Conservation (phyloP, 192 early-diverging fungal genomes). For the Podila verticillata region DNA sequence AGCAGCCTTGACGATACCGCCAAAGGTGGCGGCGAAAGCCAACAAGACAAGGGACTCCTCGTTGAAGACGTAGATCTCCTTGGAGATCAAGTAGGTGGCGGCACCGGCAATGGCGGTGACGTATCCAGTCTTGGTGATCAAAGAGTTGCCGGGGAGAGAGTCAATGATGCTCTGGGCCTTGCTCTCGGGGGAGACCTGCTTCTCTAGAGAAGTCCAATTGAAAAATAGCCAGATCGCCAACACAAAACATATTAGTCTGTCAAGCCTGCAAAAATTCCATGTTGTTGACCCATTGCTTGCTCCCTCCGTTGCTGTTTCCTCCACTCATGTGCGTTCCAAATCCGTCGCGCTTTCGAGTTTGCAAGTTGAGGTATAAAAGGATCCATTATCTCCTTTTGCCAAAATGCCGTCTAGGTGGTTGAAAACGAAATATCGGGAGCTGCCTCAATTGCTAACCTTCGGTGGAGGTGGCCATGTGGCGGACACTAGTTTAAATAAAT, state of each 20-base stretch:
- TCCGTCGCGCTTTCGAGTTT: too few relatives aligned
- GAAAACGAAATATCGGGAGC: too few relatives aligned
- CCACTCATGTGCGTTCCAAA: too few relatives aligned
- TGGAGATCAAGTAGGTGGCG: constrained; percentile 90
- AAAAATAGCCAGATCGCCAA: neutral
- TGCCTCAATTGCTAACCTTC: constrained; percentile 37
- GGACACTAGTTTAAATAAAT: constrained; percentile 30
- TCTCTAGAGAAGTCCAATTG: constrained; percentile 22
- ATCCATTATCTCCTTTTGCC: too few relatives aligned
- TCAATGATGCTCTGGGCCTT: constrained; percentile 94
- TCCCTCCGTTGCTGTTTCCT: too few relatives aligned
- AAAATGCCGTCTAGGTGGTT: too few relatives aligned
- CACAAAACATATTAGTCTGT: neutral
- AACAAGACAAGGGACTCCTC: constrained; percentile 90
- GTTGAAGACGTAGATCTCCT: constrained; percentile 98
- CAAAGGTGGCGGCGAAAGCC: constrained; percentile 82
- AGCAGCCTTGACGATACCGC: constrained; percentile 78
- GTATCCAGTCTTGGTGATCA: constrained; percentile 90
- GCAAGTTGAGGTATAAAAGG: too few relatives aligned
- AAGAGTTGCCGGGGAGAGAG: constrained; percentile 88
- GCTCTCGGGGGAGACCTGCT: constrained; percentile 73
- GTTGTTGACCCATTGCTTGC: too few relatives aligned
- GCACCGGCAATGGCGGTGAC: constrained; percentile 85
- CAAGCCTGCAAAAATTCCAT: too few relatives aligned
- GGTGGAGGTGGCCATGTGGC: constrained; percentile 51